These are phyloP conservation scores for Recurvomyces mirabilis DNA, from an alignment of 495 filamentous ascomycete species.

Conservation along the genomic window DNA sequence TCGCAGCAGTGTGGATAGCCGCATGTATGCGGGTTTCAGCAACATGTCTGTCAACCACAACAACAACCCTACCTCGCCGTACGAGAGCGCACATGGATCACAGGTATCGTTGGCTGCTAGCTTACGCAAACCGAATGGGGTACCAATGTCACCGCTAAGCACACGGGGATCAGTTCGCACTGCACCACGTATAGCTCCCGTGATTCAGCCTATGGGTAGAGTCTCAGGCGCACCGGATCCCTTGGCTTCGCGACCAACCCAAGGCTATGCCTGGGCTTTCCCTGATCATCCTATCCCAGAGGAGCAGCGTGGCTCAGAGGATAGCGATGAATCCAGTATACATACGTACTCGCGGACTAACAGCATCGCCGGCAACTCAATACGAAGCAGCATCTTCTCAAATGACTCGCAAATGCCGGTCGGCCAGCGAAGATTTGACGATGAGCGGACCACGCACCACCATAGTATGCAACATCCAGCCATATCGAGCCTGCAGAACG, in stretches of 20 bases:
- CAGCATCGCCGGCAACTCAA: constrained; percentile 30
- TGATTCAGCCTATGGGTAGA: constrained; percentile 27
- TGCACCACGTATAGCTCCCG: constrained; percentile 27
- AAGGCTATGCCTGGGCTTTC: constrained; percentile 36
- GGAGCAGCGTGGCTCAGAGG: constrained; percentile 25
- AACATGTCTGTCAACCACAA: constrained; percentile 28
- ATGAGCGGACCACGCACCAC: constrained; percentile 32
- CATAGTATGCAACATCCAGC: constrained; percentile 34
- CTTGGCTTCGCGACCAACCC: constrained; percentile 32
- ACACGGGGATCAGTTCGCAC: constrained; percentile 15
- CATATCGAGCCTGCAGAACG: constrained; percentile 28
- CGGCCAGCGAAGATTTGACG: constrained; percentile 31
- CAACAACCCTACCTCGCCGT: constrained; percentile 31
- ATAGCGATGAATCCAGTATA: constrained; percentile 30
- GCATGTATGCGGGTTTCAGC: constrained; percentile 30
- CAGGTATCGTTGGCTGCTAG: constrained; percentile 32
- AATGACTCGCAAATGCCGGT: constrained; percentile 27
- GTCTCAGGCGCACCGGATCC: constrained; percentile 33
- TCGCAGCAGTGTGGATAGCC: constrained; percentile 35
- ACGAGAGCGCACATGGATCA: constrained; percentile 34
- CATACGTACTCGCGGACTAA: constrained; percentile 28
- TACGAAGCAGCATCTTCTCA: constrained; percentile 34
- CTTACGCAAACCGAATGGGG: constrained; percentile 30
- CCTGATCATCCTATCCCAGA: constrained; percentile 28
- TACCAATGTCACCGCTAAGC: constrained; percentile 29